Evolutionary conservation across 2,329 filamentous ascomycete species (phyloP), one percentile per base, ranked within the genome.

Genomic region (Fusarium sp.): DNA sequence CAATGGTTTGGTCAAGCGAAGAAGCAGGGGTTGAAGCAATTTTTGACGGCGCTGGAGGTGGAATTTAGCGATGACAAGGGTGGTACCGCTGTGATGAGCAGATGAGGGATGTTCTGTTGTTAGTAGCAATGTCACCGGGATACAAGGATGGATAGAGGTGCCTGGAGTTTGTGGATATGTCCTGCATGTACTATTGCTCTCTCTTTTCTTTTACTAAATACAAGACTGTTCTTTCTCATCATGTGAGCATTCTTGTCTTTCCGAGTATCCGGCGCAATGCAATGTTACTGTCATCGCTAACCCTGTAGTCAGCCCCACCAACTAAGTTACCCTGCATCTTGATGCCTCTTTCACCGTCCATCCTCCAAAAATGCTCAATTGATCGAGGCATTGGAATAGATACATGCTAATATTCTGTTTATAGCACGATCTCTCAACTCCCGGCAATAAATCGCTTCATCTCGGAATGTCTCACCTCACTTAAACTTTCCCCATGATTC

Each of bases 1-100:
- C 48, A 47, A 20, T 63, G 60, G 60, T 57, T 63, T 6, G 60
- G 48, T 18, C 28, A 58, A 18, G 60, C 60, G 3, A 63, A 63
- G 7, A 63, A 58, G 14, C 48, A 63, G 9, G 60, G 51, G 14
- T 26, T 63, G 9, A 47, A 56, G 31, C 60, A 63, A 28, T 58
- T 63, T 35, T 38, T 63, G 7, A 63, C 60, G 1, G 60, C 60
- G 15, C 3, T 63, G 39, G 60, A 63, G 33, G 39, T 58, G n/a
- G 48, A 58, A 24, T 63, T 63, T 47, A 33, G 26, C 20, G 33
- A 63, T 58, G 52, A 47, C 28, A 58, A 56, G 48, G 51, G 52
- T 18, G 41, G 20, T 13, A 20, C 39, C 22, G 51, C 51, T 31
- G 42, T 36, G 7, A 45, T 63, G 42, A 58, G 38, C 44, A 63